Evolutionary conservation across 345 rosid species (phyloP), one percentile per base, ranked within the genome.

Genomic region (Moringa oleifera): DNA sequence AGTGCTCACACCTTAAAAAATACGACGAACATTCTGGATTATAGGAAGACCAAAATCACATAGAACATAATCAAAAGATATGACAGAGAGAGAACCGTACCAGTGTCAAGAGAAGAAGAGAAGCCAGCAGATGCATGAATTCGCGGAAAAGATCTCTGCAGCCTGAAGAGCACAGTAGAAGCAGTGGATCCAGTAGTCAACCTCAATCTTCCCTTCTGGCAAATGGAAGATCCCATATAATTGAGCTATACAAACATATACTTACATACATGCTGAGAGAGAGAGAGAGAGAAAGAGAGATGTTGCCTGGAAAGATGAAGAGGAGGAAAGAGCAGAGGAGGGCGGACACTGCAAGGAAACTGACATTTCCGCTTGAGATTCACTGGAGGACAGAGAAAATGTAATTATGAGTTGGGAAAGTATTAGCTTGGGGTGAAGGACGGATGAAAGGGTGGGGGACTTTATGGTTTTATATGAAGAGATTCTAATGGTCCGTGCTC

Each of bases 341-440:
- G 84, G 79, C 85, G 98, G 89, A 92, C 89, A 75, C 76, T 74
- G 89, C 96, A 92, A 84, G 75, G 93, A 62, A 75, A 85, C 58
- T 68, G 84, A 28, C 97, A 88, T 88, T 66, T 73, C 47, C 12
- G 47, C 47, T 41, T 41, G 12, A 41, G 47, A 41, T 4, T 41
- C 47, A 41, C 47, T 5, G 47, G 1, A 16, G 13, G 47, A 41
- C 12, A 41, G 47, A 11, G 47, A 41, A 41, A 15, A 41, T 28
- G 47, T 5, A 16, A 41, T 9, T 1, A 1, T 7, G 9, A 41
- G 47, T 7, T 9, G 17, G 47, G 12, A 16, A 41, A 41, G 5
- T 28, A 8, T 28, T 28, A 8, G n/a, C n/a, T n/a, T n/a, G n/a
- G n/a, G n/a, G n/a, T n/a, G n/a, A n/a, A n/a, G n/a, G n/a, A n/a